Evolutionary conservation across 1,284 basidiomycete genomes (phyloP), one percentile per base, ranked within the genome.

Genomic region (Cutaneotrichosporon sp.): DNA sequence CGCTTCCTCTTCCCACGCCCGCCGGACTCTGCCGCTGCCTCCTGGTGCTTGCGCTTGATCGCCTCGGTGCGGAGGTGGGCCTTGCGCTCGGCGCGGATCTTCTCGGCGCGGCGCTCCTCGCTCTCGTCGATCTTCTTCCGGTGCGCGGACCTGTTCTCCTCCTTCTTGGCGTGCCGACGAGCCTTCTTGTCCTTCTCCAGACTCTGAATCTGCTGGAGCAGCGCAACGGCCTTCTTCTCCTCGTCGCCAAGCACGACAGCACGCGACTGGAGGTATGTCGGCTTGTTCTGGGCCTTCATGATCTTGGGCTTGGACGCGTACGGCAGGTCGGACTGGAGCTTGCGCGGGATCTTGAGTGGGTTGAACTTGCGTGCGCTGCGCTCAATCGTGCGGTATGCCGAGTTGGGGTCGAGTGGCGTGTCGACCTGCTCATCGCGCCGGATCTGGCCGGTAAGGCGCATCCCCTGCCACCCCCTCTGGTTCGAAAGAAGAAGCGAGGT

Each of bases 161-260:
- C 85, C 81, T 96, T 90, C 83, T 94, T 95, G 78, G 90, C 91
- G 73, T 86, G 88, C 73, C 93, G 82, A 72, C 88, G 84, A 47
- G 79, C 82, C 0, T 90, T 84, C 81, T 96, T 91, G 72, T 94
- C 94, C 81, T 94, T 95, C 63, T 92, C 84, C 71, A 99, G 82
- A 7, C 94, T 92, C 63, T 91, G 88, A 73, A 97, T 94, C 83
- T 98, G 95, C 80, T 99, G 96, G 75, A 99, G 79, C 46, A 98
- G 81, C n/a, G 91, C 89, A 30, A 97, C 83, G 0, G 96, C 94
- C 76, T 88, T 90, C 83, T 90, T 92, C 84, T 99, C 96, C 74
- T 97, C 92, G 2, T 91, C 90, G 76, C 96, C 91, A 84, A 99
- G 85, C 51, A 99, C 89, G 18, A 98, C 95, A 0, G 96, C 94